phyloP scores from a whole-genome alignment of 768 basidiomycete genomes.

The Mycena amicta region DNA sequence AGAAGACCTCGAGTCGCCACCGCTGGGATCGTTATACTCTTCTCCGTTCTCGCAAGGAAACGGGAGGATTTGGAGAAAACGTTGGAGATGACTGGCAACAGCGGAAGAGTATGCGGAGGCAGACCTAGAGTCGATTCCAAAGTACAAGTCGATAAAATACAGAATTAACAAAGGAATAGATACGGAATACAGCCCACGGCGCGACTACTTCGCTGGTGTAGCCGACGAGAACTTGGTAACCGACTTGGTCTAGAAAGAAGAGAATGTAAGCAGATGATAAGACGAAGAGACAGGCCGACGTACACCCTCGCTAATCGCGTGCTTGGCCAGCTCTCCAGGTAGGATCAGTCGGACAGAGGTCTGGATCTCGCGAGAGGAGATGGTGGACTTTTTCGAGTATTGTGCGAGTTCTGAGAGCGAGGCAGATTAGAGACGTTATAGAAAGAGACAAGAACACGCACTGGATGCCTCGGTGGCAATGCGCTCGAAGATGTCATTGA shows the following conservation, averaged over 20 bases:
- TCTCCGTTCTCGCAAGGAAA: too few relatives aligned
- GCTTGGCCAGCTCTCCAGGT: conserved; percentile 73
- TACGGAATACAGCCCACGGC: not conserved
- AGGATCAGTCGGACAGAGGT: conserved; percentile 71
- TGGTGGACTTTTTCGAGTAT: conserved; percentile 74
- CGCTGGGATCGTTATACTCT: too few relatives aligned
- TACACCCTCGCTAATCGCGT: conserved; percentile 76
- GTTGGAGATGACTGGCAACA: too few relatives aligned
- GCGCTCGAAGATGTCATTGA: conserved; percentile 82
- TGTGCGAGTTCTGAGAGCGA: conserved; percentile 53
- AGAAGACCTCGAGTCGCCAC: too few relatives aligned
- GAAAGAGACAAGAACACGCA: conserved; percentile 31
- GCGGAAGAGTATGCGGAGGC: not conserved
- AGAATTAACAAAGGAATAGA: not conserved
- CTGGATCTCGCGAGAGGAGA: conserved; percentile 75
- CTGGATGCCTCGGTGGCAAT: conserved; percentile 75
- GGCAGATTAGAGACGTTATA: not conserved
- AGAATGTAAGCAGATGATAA: not conserved
- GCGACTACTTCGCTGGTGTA: not conserved
- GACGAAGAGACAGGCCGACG: conserved; percentile 59
- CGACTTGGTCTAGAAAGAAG: not conserved
- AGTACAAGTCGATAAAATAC: conserved; percentile 1
- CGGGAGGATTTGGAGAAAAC: too few relatives aligned
- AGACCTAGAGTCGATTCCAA: not conserved
- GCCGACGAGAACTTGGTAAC: not conserved